Evolutionary conservation across 805 yeast species (phyloP).

Genomic region (Ogataea pini): DNA sequence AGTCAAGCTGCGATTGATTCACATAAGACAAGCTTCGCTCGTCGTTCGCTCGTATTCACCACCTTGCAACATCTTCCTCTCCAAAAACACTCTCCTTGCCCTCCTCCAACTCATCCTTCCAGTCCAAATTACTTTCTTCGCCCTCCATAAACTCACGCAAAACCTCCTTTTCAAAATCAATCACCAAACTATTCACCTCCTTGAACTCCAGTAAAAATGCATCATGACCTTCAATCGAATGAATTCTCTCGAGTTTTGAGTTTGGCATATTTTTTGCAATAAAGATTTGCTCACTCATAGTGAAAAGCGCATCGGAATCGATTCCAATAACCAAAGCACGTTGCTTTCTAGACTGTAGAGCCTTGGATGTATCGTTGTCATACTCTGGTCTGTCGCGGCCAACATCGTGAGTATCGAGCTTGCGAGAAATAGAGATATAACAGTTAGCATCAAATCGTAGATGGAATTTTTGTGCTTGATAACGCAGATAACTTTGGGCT

Average conservation of each 20-base stretch:
- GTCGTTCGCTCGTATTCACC: constrained; percentile 50
- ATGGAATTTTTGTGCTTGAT: constrained; percentile 91
- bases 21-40: neutral
- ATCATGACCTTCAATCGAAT: constrained; percentile 97
- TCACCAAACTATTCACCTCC: constrained; percentile 70
- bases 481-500: constrained; percentile 91
- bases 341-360: constrained; percentile 59
- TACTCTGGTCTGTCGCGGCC: constrained; percentile 65
- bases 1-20: neutral
- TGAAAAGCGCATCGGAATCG: constrained; percentile 88
- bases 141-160: constrained; percentile 60
- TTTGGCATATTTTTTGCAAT: constrained; percentile 75
- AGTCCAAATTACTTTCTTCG: constrained; percentile 47
- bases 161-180: constrained; percentile 60
- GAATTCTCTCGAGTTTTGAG: constrained; percentile 65
- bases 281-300: constrained; percentile 86
- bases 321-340: constrained; percentile 90
- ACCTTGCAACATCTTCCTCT: constrained; percentile 89
- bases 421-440: constrained; percentile 90
- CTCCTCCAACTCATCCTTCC: constrained; percentile 49
- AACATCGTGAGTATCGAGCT: constrained; percentile 92
- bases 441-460: constrained; percentile 94
- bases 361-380: constrained; percentile 44
- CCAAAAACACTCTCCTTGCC: constrained; percentile 74
- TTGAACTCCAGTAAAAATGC: constrained; percentile 91